phyloP scores from a whole-genome alignment of 768 basidiomycete species.

The Candolleomyces eurysporus region DNA sequence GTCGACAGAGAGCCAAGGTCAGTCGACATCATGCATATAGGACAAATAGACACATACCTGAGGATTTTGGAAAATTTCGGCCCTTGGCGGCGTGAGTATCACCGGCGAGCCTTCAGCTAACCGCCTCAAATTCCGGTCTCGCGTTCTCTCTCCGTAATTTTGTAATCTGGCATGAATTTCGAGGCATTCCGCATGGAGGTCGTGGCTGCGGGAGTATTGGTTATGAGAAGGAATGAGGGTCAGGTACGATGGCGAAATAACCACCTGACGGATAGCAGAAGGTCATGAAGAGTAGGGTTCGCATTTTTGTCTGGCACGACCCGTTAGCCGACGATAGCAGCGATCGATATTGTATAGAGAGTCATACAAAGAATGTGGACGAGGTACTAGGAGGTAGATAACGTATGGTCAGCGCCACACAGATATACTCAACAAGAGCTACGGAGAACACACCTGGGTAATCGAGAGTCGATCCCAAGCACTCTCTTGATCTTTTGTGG shows the following conservation, averaged over 20 bases:
- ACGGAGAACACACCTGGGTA: conserved; percentile 21
- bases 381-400: neutral
- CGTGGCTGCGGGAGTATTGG: conserved; percentile 21
- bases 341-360: no score
- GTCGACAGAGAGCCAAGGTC: no score
- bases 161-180: conserved; percentile 23
- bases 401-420: no score
- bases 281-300: conserved; percentile 24
- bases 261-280: conserved; percentile 32
- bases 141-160: conserved; percentile 21
- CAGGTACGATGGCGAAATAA: neutral
- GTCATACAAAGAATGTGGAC: neutral
- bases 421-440: neutral
- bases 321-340: neutral
- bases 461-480: conserved; percentile 39
- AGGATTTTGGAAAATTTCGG: conserved; percentile 39
- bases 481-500: conserved; percentile 35
- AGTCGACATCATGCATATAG: neutral
- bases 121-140: conserved; percentile 14
- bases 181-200: conserved; percentile 29
- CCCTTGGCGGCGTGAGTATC: no score
- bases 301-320: conserved; percentile 22
- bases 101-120: conserved; percentile 16
- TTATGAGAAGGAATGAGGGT: neutral
- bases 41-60: conserved; percentile 20